Evolutionary conservation across 2,329 filamentous ascomycete species (phyloP), one percentile per base, ranked within the genome.

Genomic region (Botrytis byssoidea): DNA sequence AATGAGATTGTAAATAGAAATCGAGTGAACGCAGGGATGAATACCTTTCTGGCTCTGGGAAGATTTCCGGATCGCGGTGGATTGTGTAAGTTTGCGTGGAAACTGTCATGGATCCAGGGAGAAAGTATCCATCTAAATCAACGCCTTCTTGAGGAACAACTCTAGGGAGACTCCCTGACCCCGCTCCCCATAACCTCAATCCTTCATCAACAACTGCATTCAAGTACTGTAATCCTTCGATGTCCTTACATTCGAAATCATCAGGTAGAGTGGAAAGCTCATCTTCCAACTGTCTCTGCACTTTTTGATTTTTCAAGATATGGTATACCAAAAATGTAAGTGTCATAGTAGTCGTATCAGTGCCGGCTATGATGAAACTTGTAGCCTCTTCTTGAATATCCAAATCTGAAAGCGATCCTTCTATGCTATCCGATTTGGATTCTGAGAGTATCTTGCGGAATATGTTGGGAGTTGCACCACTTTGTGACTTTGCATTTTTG

Each of bases 81-180:
- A 84, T 75, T 29, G 81, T 83, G 68, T 81, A 84, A 35, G 80
- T 74, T 76, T 83, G 82, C 0, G 82, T 82, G 1, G 79, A 77
- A 0, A 84, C 79, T 0, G 76, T 81, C 0, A 76, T 77, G 0
- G 80, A 82, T 8, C 77, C 80, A 0, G 83, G 82, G 9, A 85
- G 42, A n/a, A 74, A 77, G 55, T 81, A 79, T 6, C 80, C 82
- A 16, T 74, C 77, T 14, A 84, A 69, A 0, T 73, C 73, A 1
- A 77, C 77, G 3, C 82, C 82, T 25, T 75, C 78, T 1, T 72
- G 55, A 0, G 82, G 81, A 1, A 79, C 76, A 1, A 51, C 64
- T 2, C 83, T 77, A 14, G 80, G 81, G 12, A 83, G 76, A 32
- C 75, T 76, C 1, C 77, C 79, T 0, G 82, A 79, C 16, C 80